Base-by-base conservation (phyloP, 1,284 basidiomycete species). In the Tilletia caries region DNA sequence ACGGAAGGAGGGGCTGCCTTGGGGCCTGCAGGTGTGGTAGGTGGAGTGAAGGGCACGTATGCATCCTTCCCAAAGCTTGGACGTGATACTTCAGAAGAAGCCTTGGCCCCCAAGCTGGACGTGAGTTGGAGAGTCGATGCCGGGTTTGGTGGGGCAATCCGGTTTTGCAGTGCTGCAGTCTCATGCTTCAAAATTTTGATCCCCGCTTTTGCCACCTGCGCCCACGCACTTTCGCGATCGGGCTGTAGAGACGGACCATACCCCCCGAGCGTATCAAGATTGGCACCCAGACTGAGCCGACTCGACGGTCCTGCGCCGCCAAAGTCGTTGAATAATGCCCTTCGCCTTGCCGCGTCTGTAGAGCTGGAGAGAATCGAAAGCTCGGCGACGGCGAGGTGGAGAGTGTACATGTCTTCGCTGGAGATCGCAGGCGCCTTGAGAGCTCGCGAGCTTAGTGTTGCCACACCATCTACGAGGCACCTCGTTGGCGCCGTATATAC, bases 351-450 rank as follows among this genome's bases (percentile, higher is more conserved):
- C 3, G 58, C 29, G 32, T 62, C 58, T n/a, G 29, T 25, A 1
- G 58, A 25, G 58, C 58, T 34, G 10, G 58, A 33, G 4, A 62
- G n/a, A 13, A 62, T n/a, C 12, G 58, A 27, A 18, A 62, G 58
- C 58, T 62, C 58, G 58, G 58, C 58, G 34, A 37, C n/a, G 58
- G 58, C 58, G 5, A 62, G 58, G n/a, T 62, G 58, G 20, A 62
- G 58, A 13, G n/a, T 23, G 18, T 62, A 62, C 58, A 37, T 10
- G 29, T 62, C 33, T 29, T 33, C 32, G 27, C 18, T 29, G 12
- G 58, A 32, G 5, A 6, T 27, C 5, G 52, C 23, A 27, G 52
- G 52, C 18, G 48, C 20, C 10, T 50, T 50, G 48, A 50, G 20
- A 25, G 23, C 18, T 6, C 8, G 18, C 20, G 48, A 50, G 32